A percentile compares a stretch with the other conserved stretches of the same genome.
Evolutionary conservation across 108 stramenopile species (phyloP).

Genomic region (Aurantiochytrium sp.): DNA sequence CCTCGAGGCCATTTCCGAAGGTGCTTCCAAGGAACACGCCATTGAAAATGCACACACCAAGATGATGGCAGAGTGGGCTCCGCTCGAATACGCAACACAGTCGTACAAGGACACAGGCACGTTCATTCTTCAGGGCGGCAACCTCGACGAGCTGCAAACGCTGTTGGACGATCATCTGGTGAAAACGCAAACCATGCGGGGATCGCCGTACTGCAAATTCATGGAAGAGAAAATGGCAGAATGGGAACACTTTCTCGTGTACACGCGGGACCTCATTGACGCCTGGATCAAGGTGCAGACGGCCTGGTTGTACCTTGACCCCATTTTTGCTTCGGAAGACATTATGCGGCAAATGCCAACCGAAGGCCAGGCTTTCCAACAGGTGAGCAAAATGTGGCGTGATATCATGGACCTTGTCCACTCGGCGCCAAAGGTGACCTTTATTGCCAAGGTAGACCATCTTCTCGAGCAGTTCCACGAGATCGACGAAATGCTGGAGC

Average conservation of each 20-base stretch:
- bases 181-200: conserved; percentile 58
- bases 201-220: conserved; percentile 46
- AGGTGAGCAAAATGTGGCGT: conserved; percentile 57
- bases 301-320: conserved; percentile 58
- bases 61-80: conserved; percentile 57
- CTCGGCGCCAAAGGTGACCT: neutral
- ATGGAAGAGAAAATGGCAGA: conserved; percentile 34
- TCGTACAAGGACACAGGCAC: conserved; percentile 53
- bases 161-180: conserved; percentile 59
- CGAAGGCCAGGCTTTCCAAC: conserved; percentile 49
- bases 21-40: conserved; percentile 55
- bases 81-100: conserved; percentile 43
- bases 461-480: conserved; percentile 41
- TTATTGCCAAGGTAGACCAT: conserved; percentile 40
- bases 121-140: conserved; percentile 36
- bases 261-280: conserved; percentile 45
- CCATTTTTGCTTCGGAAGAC: conserved; percentile 58
- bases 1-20: conserved; percentile 51
- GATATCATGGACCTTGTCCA: conserved; percentile 19
- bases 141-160: conserved; percentile 50
- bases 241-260: conserved; percentile 46
- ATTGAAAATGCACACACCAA: conserved; percentile 52
- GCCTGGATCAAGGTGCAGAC: conserved; percentile 51
- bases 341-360: conserved; percentile 59
- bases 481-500: conserved; percentile 39